phyloP scores from a whole-genome alignment of 148 eudicot species.

The Dysphania ambrosioides region DNA sequence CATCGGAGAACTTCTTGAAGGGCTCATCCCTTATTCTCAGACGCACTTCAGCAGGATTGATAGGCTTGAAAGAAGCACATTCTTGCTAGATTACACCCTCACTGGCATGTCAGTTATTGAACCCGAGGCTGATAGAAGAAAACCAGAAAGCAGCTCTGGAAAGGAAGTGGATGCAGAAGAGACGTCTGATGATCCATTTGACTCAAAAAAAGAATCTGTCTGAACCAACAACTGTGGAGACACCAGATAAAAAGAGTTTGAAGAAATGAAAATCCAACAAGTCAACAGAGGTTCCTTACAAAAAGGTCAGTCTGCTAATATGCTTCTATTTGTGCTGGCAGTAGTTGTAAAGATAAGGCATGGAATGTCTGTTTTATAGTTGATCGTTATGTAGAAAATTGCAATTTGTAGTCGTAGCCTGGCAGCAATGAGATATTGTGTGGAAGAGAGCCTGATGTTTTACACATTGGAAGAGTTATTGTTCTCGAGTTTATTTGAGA shows the following conservation, averaged over 20 bases:
- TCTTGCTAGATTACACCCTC: slow-evolving; percentile 75
- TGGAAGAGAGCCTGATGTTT: neutral
- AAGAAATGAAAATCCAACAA: slow-evolving; percentile 60
- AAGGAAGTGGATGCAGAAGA: neutral
- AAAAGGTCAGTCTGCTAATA: slow-evolving; percentile 35
- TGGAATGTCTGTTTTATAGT: neutral
- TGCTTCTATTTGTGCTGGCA: neutral
- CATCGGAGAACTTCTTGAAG: slow-evolving; percentile 85
- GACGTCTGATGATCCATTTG: slow-evolving; percentile 22
- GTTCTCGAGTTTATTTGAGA: too few relatives aligned
- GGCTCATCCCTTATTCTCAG: slow-evolving; percentile 83
- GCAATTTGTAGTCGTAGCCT: slow-evolving; percentile 21
- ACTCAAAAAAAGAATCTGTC: slow-evolving; percentile 15
- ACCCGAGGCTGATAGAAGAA: slow-evolving; percentile 43
- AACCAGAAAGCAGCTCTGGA: slow-evolving; percentile 6
- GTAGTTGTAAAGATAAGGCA: too few relatives aligned
- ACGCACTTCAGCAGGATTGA: slow-evolving; percentile 91
- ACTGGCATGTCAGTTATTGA: slow-evolving; percentile 90
- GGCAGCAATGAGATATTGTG: neutral
- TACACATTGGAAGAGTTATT: neutral
- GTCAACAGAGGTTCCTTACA: slow-evolving; percentile 37
- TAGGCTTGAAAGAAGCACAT: slow-evolving; percentile 84
- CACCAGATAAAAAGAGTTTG: slow-evolving; percentile 27
- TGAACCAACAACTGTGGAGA: slow-evolving; percentile 19
- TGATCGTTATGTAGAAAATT: slow-evolving; percentile 11